phyloP scores from a whole-genome alignment of 2,329 filamentous ascomycete genomes.

The Arthrobotrys iridis region DNA sequence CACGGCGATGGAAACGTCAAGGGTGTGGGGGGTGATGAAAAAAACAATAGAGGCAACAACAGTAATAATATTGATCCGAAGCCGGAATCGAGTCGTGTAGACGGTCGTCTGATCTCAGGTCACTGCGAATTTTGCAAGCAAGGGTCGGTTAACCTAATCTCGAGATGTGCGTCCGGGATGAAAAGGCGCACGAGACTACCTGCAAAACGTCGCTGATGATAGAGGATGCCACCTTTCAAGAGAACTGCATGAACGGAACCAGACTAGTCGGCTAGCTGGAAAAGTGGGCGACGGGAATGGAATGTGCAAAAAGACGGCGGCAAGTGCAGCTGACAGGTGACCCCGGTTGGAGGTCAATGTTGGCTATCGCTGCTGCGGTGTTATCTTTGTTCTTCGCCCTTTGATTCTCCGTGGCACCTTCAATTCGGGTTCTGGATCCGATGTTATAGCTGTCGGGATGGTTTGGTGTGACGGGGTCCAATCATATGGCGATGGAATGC shows the following conservation, averaged over 20 bases:
- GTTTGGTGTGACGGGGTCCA: too few species aligned
- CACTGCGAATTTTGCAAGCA: neutral
- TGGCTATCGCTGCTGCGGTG: neutral
- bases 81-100: neutral
- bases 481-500: too few species aligned
- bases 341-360: neutral
- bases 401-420: neutral
- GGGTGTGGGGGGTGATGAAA: neutral
- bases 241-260: conserved; percentile 1
- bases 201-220: neutral
- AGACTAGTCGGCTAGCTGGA: neutral
- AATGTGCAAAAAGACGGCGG: neutral
- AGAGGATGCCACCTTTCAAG: conserved; percentile 22
- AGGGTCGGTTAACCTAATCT: conserved; percentile 30
- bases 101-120: conserved; percentile 4
- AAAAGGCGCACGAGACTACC: conserved; percentile 11
- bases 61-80: neutral
- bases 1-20: neutral
- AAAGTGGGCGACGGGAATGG: neutral
- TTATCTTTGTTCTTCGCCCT: too few species aligned
- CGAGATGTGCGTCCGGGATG: conserved; percentile 6
- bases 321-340: conserved; percentile 6
- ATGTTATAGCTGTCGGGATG: too few species aligned
- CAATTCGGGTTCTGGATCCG: neutral
- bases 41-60: neutral